These are phyloP conservation scores for Penicillium sp. DNA, from an alignment of 2,329 filamentous ascomycete species.

Conservation along the genomic window DNA sequence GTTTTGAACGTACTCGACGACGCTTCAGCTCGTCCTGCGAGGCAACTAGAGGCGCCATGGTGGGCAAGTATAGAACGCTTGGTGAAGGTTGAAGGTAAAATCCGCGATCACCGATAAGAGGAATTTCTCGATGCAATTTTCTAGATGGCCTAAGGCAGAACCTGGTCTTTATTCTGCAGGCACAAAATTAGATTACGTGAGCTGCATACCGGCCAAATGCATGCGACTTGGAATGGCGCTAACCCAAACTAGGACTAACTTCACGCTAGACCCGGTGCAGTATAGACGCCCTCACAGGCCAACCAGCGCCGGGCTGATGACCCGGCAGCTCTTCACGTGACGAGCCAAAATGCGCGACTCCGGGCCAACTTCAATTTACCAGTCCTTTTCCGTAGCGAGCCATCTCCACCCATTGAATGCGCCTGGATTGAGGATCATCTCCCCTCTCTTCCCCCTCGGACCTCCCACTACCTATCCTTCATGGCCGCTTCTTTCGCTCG, in stretches of 20 bases:
- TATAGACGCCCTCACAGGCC: slow-evolving; percentile 24
- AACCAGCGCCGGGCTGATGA: slow-evolving; percentile 40
- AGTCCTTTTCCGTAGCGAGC: slow-evolving; percentile 34
- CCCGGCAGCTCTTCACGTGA: slow-evolving; percentile 40
- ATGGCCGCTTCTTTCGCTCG: slow-evolving; percentile 66
- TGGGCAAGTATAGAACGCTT: slow-evolving; percentile 14
- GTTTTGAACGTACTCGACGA: slow-evolving; percentile 40
- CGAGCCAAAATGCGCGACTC: slow-evolving; percentile 37
- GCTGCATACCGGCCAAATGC: background rate
- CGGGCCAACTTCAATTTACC: slow-evolving; percentile 29
- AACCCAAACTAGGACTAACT: background rate
- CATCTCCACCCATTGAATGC: slow-evolving; percentile 37
- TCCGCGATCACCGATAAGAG: slow-evolving; percentile 29
- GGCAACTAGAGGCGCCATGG: slow-evolving; percentile 47
- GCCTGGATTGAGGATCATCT: slow-evolving; percentile 39
- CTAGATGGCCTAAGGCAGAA: slow-evolving; percentile 31
- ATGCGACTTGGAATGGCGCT: background rate
- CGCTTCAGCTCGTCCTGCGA: slow-evolving; percentile 47
- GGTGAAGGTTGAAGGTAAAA: slow-evolving; percentile 20
- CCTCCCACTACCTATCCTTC: slow-evolving; percentile 24
- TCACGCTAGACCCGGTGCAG: slow-evolving; percentile 5
- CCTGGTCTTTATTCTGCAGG: slow-evolving; percentile 21
- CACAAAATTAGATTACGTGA: background rate
- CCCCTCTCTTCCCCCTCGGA: slow-evolving; percentile 23
- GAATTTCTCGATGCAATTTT: slow-evolving; percentile 38